Base-by-base conservation (phyloP, 1,284 basidiomycete genomes). In the Cutaneotrichosporon sp. region DNA sequence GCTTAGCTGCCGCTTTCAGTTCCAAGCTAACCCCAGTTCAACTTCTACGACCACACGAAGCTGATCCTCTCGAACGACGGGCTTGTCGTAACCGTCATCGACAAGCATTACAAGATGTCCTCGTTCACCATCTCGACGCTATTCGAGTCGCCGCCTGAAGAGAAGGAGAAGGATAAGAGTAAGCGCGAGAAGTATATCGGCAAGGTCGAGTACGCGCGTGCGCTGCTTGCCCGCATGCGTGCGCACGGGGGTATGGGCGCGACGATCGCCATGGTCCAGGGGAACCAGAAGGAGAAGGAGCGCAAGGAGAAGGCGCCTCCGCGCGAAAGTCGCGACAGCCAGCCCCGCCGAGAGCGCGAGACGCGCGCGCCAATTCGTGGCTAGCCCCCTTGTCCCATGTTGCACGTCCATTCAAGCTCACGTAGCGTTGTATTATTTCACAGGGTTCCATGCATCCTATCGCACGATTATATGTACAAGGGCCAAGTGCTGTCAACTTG, bases 11-110 rank as follows among this genome's bases (percentile, higher is more conserved):
- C n/a, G n/a, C n/a, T n/a, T n/a, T n/a, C n/a, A n/a, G n/a, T n/a
- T n/a, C n/a, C n/a, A n/a, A n/a, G 29, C 33, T 29, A 20, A 51
- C 50, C 26, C 26, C 43, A 59, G 89, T 94, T 97, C 81, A 98
- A 97, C 79, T 97, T 97, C 73, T 90, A 90, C 75, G 94, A 98
- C 76, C 94, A 98, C 77, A 88, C 88, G 34, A 98, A 98, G 74
- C 77, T 97, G 52, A 85, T 98, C 56, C 78, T 97, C 49, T 90
- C 90, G 7, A 81, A 83, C 2, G 79, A 85, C 29, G 93, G 88
- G 1, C 78, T 86, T 20, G 77, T 87, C 14, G 79, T 97, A 42
- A 88, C 89, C 3, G 84, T 92, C 71, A 93, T 97, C 65, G 89
- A 91, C 79, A 90, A 89, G 75, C 82, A 87, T 66, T 90, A 90